These are phyloP conservation scores for Diaporthe eres DNA, from an alignment of 2,329 filamentous ascomycete genomes.

Conservation along the genomic window DNA sequence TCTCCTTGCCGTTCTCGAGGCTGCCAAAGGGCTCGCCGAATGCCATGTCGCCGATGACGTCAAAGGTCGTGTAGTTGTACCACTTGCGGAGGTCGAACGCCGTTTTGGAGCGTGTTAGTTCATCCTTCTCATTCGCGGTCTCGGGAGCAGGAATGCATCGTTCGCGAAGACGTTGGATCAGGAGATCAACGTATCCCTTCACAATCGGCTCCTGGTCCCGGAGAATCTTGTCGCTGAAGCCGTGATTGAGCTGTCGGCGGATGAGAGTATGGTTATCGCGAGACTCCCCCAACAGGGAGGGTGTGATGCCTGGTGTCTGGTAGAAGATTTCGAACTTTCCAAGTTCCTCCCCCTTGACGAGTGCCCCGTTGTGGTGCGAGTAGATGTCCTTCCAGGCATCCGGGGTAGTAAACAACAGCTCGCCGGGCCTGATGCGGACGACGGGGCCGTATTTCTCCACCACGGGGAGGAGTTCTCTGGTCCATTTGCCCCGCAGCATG, in stretches of 20 bases:
- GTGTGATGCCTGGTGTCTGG: background rate
- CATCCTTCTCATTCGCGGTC: conserved; percentile 30
- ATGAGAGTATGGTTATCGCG: conserved; percentile 41
- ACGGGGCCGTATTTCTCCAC: conserved; percentile 43
- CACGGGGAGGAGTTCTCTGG: conserved; percentile 16
- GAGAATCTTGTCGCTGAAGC: conserved; percentile 50
- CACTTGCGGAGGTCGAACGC: conserved; percentile 44
- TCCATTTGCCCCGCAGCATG: conserved; percentile 30
- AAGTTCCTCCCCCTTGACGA: conserved; percentile 40
- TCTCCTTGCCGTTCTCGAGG: conserved; percentile 47
- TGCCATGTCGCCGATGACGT: conserved; percentile 58
- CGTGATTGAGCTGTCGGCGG: conserved; percentile 46
- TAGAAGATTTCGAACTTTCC: conserved; percentile 41
- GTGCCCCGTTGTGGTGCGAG: conserved; percentile 37
- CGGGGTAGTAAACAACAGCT: conserved; percentile 37
- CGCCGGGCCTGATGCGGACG: conserved; percentile 40
- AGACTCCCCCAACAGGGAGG: conserved; percentile 40
- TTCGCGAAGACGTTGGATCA: conserved; percentile 42
- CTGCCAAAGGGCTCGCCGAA: conserved; percentile 60
- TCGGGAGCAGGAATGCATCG: background rate
- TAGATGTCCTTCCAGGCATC: conserved; percentile 43
- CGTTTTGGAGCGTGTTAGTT: background rate
- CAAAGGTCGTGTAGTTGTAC: conserved; percentile 55
- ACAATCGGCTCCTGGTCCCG: conserved; percentile 50
- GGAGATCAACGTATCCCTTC: conserved; percentile 45